These are phyloP conservation scores for Steccherinum ochraceum DNA, from an alignment of 768 basidiomycete species.

Conservation along the genomic window DNA sequence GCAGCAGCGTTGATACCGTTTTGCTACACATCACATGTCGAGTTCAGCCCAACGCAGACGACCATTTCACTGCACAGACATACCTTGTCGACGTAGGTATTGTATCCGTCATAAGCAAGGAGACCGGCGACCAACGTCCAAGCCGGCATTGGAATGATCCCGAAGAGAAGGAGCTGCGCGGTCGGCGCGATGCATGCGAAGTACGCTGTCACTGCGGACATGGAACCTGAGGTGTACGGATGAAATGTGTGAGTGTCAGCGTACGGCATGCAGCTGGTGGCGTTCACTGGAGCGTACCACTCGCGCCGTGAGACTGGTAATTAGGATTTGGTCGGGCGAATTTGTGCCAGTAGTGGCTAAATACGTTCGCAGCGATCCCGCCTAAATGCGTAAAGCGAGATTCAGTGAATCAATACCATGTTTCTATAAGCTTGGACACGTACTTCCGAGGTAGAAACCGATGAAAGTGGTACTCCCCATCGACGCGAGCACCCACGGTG, in stretches of 20 bases:
- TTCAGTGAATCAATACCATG: no score
- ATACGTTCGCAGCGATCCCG: conserved; percentile 50
- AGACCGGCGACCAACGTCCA: conserved; percentile 69
- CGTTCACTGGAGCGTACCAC: conserved; percentile 41
- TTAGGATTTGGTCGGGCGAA: conserved; percentile 20
- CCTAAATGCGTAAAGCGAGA: no score
- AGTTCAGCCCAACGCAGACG: no score
- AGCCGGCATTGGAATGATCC: conserved; percentile 72
- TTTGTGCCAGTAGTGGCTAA: conserved; percentile 43
- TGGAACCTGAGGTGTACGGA: conserved; percentile 48
- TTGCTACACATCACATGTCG: no score
- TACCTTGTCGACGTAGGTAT: conserved; percentile 28
- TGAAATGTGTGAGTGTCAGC: not conserved
- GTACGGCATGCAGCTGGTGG: not conserved
- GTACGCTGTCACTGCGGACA: conserved; percentile 64
- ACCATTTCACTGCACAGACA: conserved; percentile 12
- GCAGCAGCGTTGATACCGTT: conserved; percentile 53
- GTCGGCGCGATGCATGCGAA: conserved; percentile 67
- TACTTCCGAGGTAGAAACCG: conserved; percentile 67
- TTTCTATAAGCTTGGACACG: not conserved
- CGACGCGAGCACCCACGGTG: conserved; percentile 50
- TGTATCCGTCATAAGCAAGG: conserved; percentile 52
- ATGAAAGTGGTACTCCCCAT: conserved; percentile 66
- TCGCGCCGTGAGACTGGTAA: conserved; percentile 57
- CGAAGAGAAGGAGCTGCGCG: conserved; percentile 64